Conservation (phyloP, 169 alveolate species). For the Plasmodium berghei region DNA sequence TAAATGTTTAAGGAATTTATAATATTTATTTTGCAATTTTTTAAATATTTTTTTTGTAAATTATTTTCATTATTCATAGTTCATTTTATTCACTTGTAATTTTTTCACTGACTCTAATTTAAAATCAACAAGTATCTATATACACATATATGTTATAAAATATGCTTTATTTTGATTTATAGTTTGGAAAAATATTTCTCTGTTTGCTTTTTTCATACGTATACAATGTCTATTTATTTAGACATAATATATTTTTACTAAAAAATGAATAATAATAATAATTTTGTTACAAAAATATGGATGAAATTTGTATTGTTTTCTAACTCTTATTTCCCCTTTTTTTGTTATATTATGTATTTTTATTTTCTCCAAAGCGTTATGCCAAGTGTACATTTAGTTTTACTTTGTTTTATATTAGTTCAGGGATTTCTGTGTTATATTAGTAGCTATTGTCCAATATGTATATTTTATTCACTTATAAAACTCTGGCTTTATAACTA, state of each 20-base stretch:
- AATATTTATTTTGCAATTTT: slow-evolving; percentile 1
- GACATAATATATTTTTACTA: too few species aligned
- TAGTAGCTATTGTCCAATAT: too few species aligned
- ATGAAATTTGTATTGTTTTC: not conserved
- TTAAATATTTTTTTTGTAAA: slow-evolving; percentile 9
- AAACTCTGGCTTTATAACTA: too few species aligned
- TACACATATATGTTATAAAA: not conserved
- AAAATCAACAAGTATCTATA: slow-evolving; percentile 6
- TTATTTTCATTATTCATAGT: not conserved
- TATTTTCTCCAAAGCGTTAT: too few species aligned
- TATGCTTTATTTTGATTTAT: not conserved
- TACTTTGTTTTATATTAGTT: too few species aligned
- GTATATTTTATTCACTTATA: too few species aligned
- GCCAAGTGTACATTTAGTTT: too few species aligned
- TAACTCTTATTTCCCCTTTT: not conserved
- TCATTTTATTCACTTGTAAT: slow-evolving; percentile 28
- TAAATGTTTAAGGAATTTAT: slow-evolving; percentile 10
- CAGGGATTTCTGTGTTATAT: too few species aligned
- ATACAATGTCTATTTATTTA: too few species aligned
- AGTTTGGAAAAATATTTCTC: not conserved
- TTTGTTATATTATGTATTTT: not conserved
- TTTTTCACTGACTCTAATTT: slow-evolving; percentile 26
- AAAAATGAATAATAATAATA: too few species aligned
- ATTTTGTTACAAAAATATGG: not conserved
- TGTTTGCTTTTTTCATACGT: not conserved